These are phyloP conservation scores for Phaffomyces antillensis DNA, from an alignment of 805 yeast species.

Conservation along the genomic window DNA sequence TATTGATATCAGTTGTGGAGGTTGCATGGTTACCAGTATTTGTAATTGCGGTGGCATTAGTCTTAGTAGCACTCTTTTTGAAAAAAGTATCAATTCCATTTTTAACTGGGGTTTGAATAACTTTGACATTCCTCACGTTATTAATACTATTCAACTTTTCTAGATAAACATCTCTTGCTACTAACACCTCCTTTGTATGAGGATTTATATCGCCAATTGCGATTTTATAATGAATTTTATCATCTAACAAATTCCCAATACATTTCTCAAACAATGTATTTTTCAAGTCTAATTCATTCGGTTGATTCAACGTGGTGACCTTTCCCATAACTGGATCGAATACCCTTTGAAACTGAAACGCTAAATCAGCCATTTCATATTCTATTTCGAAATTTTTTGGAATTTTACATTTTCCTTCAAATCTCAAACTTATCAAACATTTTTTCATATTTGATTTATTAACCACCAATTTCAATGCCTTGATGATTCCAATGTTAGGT, in stretches of 20 bases:
- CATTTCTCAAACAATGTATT: slow-evolving; percentile 28
- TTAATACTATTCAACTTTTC: background rate
- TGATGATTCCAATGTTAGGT: slow-evolving; percentile 70
- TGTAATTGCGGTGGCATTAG: background rate
- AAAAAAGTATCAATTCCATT: too few species aligned
- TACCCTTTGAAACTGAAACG: slow-evolving; percentile 83
- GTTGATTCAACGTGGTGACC: slow-evolving; percentile 52
- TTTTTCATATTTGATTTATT: slow-evolving; percentile 45
- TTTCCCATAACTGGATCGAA: slow-evolving; percentile 51
- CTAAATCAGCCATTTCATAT: slow-evolving; percentile 59
- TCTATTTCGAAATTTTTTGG: slow-evolving; percentile 56
- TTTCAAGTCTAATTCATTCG: slow-evolving; percentile 33
- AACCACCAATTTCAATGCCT: slow-evolving; percentile 58
- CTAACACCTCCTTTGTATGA: slow-evolving; percentile 21
- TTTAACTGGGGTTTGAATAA: background rate
- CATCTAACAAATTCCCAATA: slow-evolving; percentile 31
- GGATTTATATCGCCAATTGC: slow-evolving; percentile 70
- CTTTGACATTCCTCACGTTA: background rate
- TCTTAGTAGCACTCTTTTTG: background rate
- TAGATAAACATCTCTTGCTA: slow-evolving; percentile 14
- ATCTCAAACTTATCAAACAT: slow-evolving; percentile 46
- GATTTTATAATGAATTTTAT: slow-evolving; percentile 44
- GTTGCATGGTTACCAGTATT: background rate
- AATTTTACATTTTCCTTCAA: slow-evolving; percentile 51
- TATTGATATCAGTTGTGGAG: too few species aligned